Conservation (phyloP, 106 monocot species). For the Dioscorea alata region DNA sequence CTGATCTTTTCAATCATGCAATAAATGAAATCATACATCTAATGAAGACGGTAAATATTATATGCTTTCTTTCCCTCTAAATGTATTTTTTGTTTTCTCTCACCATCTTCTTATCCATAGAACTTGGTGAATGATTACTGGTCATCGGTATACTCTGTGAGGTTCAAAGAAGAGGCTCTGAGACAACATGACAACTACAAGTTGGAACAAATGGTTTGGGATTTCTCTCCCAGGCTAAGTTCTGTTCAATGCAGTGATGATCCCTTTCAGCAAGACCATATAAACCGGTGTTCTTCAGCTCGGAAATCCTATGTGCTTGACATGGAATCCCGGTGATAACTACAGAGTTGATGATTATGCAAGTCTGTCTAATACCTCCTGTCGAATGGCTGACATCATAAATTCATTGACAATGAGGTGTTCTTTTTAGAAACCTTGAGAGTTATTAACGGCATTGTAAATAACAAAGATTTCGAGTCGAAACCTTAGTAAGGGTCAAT, state of each 20-base stretch:
- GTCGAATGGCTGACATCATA: too few species aligned
- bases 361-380: too few species aligned
- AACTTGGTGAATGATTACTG: slow-evolving; percentile 28
- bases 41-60: slow-evolving; percentile 17
- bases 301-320: too few species aligned
- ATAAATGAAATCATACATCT: slow-evolving; percentile 17
- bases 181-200: slow-evolving; percentile 1
- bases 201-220: slow-evolving; percentile 12
- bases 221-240: slow-evolving; percentile 13
- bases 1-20: slow-evolving; percentile 24
- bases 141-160: slow-evolving; percentile 24
- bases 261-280: slow-evolving; percentile 25
- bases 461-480: too few species aligned
- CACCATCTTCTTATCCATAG: slow-evolving; percentile 1
- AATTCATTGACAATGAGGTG: too few species aligned
- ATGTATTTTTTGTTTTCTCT: not conserved
- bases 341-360: too few species aligned
- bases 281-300: not conserved
- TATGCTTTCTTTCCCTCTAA: too few species aligned
- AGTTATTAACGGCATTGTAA: too few species aligned
- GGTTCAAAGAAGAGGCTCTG: slow-evolving; percentile 16
- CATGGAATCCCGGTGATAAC: too few species aligned
- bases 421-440: too few species aligned
- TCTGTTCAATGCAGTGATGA: slow-evolving; percentile 16
- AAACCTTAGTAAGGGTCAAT: too few species aligned